These are phyloP conservation scores for Pyronema domesticum DNA, from an alignment of 495 filamentous ascomycete genomes.

Conservation along the genomic window DNA sequence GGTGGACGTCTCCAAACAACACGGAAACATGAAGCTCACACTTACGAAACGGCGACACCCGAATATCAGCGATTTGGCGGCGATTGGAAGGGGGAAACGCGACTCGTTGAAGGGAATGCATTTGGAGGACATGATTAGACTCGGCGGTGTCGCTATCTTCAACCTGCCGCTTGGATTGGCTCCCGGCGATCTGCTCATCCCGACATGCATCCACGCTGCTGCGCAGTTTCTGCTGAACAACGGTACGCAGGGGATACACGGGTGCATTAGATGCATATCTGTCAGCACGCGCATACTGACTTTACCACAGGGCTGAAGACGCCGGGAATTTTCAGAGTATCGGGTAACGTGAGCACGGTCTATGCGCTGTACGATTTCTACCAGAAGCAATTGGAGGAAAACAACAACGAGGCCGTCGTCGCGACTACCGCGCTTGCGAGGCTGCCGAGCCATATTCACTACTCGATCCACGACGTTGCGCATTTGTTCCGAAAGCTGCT, in stretches of 20 bases:
- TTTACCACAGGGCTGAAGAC: constrained; percentile 28
- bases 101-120: constrained; percentile 43
- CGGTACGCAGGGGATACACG: constrained; percentile 32
- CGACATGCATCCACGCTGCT: constrained; percentile 58
- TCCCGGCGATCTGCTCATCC: constrained; percentile 44
- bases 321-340: constrained; percentile 46
- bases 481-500: constrained; percentile 56
- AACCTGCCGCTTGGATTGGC: constrained; percentile 49
- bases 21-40: constrained; percentile 19
- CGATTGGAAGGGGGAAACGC: constrained; percentile 30
- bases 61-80: constrained; percentile 37
- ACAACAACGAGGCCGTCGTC: constrained; percentile 30
- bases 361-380: constrained; percentile 46
- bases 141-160: constrained; percentile 54
- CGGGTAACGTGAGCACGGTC: constrained; percentile 37
- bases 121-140: constrained; percentile 46
- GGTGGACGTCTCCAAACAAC: constrained; percentile 19
- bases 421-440: constrained; percentile 37
- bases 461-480: constrained; percentile 48
- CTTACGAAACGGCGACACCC: constrained; percentile 12
- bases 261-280: background rate
- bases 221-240: constrained; percentile 46
- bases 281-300: background rate
- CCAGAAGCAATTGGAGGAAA: constrained; percentile 32
- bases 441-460: constrained; percentile 37